Evolutionary conservation across 768 basidiomycete genomes (phyloP).

Genomic region (Macrolepiota albuminosa): DNA sequence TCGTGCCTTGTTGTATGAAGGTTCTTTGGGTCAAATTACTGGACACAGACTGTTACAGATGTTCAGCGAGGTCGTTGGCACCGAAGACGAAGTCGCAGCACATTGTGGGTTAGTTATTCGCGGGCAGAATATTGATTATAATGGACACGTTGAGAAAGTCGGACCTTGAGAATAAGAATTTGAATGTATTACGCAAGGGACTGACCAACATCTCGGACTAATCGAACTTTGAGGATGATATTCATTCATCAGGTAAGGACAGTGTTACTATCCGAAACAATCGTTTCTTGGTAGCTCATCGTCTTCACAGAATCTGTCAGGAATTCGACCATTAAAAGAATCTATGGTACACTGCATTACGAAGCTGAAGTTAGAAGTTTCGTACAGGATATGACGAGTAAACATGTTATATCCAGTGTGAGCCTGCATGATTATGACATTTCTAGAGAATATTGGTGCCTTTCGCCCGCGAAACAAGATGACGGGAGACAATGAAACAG

Average conservation of each 20-base stretch:
- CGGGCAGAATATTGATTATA: conserved; percentile 46
- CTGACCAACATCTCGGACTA: too few species aligned
- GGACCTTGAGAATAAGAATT: conserved; percentile 10
- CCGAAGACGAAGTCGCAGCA: conserved; percentile 51
- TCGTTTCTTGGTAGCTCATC: too few species aligned
- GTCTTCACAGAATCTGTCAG: too few species aligned
- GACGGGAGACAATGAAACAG: conserved; percentile 17
- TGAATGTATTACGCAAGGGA: too few species aligned
- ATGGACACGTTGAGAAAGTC: conserved; percentile 41
- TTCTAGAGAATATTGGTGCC: conserved; percentile 21
- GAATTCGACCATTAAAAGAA: conserved; percentile 13
- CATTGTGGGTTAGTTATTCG: conserved; percentile 53
- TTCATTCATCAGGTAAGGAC: too few species aligned
- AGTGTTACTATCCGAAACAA: too few species aligned
- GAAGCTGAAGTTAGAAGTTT: too few species aligned
- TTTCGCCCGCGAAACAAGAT: conserved; percentile 17
- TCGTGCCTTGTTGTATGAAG: conserved; percentile 40
- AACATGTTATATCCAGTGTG: neutral
- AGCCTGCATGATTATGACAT: neutral
- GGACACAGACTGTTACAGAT: conserved; percentile 41
- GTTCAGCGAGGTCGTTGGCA: conserved; percentile 22
- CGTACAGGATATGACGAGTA: neutral
- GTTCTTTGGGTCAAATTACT: conserved; percentile 55
- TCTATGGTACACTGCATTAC: neutral
- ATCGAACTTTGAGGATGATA: too few species aligned